Base-by-base conservation (phyloP, 2,329 filamentous ascomycete species). In the Pyrenophora graminea region DNA sequence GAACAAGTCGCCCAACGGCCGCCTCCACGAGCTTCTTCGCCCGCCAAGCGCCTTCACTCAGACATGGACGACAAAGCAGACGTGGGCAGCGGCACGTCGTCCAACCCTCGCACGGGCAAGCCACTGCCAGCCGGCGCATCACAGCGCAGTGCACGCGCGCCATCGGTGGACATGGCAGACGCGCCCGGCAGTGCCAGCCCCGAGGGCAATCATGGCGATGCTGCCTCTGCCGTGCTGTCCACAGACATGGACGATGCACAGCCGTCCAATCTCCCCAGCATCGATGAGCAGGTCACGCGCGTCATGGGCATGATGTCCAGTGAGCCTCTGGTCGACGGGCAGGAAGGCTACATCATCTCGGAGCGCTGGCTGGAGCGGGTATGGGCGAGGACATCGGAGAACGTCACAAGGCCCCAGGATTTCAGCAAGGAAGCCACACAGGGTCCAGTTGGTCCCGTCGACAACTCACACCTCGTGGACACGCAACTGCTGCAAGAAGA, bases 291-390 rank as follows among this genome's bases (percentile, higher is more conserved):
- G 72, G 85, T 96, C 51, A 82, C 82, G 50, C 84, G 84, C 32
- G 90, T 97, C 43, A 82, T 84, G 63, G 79, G 80, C 27, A 74
- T 92, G 21, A 71, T 83, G 21, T 75, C 81, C 61, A 71, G 68
- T 63, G 79, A 82, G 6, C 71, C 86, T n/a, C 74, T 84, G 34
- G 45, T 52, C 51, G 89, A 92, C 55, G 87, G 87, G n/a, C 83
- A 89, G 51, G 81, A 84, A 47, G 89, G 87, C 12, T 96, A 87
- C 63, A 75, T 96, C 17, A 83, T 97, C 4, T 95, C 92, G 1
- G 83, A 81, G 43, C 80, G 80, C 52, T 97, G 94, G 94, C 80
- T 97, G 30, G 80, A 82, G 49, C 69, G 70, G 32, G 70, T 73
- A 4, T 70, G 63, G 55, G 65, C 70, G 3, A 56, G 70, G 25